Percentiles rank a stretch among this genome's conserved stretches.
Evolutionary conservation across 2,329 filamentous ascomycete species (phyloP).

Genomic region (Aspergillus quadricinctus): DNA sequence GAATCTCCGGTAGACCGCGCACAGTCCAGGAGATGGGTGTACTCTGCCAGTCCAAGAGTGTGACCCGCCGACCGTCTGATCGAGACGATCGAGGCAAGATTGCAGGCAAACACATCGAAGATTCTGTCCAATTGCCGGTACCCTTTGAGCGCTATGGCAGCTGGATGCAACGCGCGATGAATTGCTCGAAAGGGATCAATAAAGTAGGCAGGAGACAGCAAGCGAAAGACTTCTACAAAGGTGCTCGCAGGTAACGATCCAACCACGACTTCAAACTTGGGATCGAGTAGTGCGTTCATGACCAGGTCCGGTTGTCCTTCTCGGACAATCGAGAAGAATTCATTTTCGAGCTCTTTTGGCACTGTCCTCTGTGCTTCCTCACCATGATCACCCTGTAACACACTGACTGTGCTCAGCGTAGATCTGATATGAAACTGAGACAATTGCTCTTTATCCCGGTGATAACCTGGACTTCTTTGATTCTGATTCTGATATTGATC

Average conservation of each 20-base stretch:
- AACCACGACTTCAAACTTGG: constrained; percentile 25
- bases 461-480: neutral
- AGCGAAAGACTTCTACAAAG: constrained; percentile 61
- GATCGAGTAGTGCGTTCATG: constrained; percentile 32
- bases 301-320: constrained; percentile 39
- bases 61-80: constrained; percentile 35
- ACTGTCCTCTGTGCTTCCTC: neutral
- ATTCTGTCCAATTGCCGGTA: constrained; percentile 34
- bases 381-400: constrained; percentile 2
- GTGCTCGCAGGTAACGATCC: constrained; percentile 48
- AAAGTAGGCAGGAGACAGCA: constrained; percentile 56
- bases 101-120: constrained; percentile 37
- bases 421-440: neutral
- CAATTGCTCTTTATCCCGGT: neutral
- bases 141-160: constrained; percentile 41
- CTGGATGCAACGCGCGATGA: constrained; percentile 48
- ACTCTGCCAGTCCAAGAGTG: constrained; percentile 44
- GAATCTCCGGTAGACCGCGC: constrained; percentile 47
- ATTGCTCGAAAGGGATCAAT: constrained; percentile 45
- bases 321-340: constrained; percentile 27
- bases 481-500: neutral
- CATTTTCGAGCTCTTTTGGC: constrained; percentile 1
- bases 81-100: constrained; percentile 35
- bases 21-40: constrained; percentile 50
- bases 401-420: neutral